Evolutionary conservation across 225 moss, liverwort and hornwort genomes (phyloP).

Genomic region (Marchantia polymorpha): DNA sequence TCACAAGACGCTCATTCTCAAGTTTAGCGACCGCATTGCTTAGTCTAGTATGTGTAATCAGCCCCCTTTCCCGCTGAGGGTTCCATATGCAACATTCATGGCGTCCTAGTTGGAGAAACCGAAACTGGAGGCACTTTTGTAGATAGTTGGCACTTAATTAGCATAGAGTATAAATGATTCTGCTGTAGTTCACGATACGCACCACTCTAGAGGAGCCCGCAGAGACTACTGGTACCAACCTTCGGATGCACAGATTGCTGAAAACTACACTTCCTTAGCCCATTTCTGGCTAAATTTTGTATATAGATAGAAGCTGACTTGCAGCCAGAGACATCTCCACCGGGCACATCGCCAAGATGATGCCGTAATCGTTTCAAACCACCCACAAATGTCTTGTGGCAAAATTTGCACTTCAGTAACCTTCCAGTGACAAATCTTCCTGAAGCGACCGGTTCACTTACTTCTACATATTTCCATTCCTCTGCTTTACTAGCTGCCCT

Average conservation of each 20-base stretch:
- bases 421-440: slow-evolving; percentile 28
- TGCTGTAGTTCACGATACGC: too few species aligned
- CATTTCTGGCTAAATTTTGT: slow-evolving; percentile 33
- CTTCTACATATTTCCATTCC: slow-evolving; percentile 47
- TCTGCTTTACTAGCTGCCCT: slow-evolving; percentile 26
- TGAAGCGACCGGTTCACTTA: slow-evolving; percentile 20
- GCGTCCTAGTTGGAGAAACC: too few species aligned
- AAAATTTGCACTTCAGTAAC: slow-evolving; percentile 37
- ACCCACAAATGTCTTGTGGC: slow-evolving; percentile 28
- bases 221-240: slow-evolving; percentile 25
- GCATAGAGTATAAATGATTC: neutral
- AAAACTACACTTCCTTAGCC: slow-evolving; percentile 21
- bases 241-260: slow-evolving; percentile 32
- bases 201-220: neutral
- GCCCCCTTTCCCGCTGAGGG: too few species aligned
- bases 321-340: slow-evolving; percentile 41
- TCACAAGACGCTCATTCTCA: too few species aligned
- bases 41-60: too few species aligned
- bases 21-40: too few species aligned
- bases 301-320: slow-evolving; percentile 30
- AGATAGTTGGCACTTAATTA: too few species aligned
- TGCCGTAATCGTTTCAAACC: slow-evolving; percentile 36
- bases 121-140: too few species aligned
- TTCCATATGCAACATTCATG: too few species aligned
- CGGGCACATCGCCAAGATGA: slow-evolving; percentile 40